These are phyloP conservation scores for Penicillium vulpinum DNA, from an alignment of 2,329 filamentous ascomycete species.

Conservation along the genomic window DNA sequence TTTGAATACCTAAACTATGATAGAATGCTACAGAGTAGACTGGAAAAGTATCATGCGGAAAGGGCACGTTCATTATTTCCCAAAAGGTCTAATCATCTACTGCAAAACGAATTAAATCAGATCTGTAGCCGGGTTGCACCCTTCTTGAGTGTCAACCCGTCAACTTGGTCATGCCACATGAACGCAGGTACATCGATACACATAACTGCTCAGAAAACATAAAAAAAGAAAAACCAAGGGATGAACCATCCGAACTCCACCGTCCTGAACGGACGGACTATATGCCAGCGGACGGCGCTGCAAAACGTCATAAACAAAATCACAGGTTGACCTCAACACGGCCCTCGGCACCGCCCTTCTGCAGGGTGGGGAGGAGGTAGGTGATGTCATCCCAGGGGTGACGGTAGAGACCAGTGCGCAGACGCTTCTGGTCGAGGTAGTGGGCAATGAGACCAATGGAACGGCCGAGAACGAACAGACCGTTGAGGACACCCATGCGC, in stretches of 20 bases:
- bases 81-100: slow-evolving; percentile 30
- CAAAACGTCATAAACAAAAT: slow-evolving; percentile 36
- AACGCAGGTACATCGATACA: slow-evolving; percentile 33
- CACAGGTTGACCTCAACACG: slow-evolving; percentile 86
- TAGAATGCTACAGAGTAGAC: not conserved
- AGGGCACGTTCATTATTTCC: slow-evolving; percentile 30
- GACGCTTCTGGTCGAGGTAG: slow-evolving; percentile 99
- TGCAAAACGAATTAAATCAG: slow-evolving; percentile 27
- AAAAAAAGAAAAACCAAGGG: slow-evolving; percentile 29
- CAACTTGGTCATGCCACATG: slow-evolving; percentile 35
- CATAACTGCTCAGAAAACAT: slow-evolving; percentile 26
- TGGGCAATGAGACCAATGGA: slow-evolving; percentile 99
- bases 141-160: slow-evolving; percentile 27
- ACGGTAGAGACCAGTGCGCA: slow-evolving; percentile 97
- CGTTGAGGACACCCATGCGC: slow-evolving; percentile 98
- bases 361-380: slow-evolving; percentile 82
- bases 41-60: slow-evolving; percentile 21
- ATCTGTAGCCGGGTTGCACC: slow-evolving; percentile 27
- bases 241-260: slow-evolving; percentile 42
- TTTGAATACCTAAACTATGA: not conserved
- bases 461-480: slow-evolving; percentile 95
- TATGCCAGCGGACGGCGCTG: slow-evolving; percentile 34
- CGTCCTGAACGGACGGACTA: slow-evolving; percentile 36
- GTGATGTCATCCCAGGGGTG: slow-evolving; percentile 99
- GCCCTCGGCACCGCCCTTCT: slow-evolving; percentile 73